Percentiles rank a stretch among this genome's conserved stretches.
Evolutionary conservation across 345 rosid genomes (phyloP).

Genomic region (Dovyalis caffra): DNA sequence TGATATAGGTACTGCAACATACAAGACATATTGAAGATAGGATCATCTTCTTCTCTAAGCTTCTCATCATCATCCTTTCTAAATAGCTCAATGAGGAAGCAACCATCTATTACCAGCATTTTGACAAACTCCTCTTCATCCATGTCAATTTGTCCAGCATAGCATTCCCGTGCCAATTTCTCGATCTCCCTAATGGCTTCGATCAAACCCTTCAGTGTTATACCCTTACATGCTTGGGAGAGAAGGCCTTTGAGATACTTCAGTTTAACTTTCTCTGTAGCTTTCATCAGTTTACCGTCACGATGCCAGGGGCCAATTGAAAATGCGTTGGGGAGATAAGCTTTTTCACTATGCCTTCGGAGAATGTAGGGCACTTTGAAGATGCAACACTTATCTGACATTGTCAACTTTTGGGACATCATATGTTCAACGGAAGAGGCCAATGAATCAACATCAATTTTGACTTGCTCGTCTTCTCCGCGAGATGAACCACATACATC

Average conservation of each 20-base stretch:
- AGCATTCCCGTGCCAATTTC: slow-evolving; percentile 18
- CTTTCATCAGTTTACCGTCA: neutral
- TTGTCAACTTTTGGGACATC: slow-evolving; percentile 1
- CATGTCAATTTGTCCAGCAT: slow-evolving; percentile 5
- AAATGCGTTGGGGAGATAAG: slow-evolving; percentile 29
- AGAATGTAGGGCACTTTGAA: slow-evolving; percentile 28
- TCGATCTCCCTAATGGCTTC: neutral
- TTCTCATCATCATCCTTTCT: slow-evolving; percentile 9
- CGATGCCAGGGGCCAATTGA: slow-evolving; percentile 33
- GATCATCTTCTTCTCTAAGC: slow-evolving; percentile 15
- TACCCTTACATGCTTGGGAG: neutral
- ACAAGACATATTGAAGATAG: slow-evolving; percentile 30
- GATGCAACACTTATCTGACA: slow-evolving; percentile 19
- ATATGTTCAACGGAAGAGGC: slow-evolving; percentile 4
- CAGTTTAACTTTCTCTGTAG: slow-evolving; percentile 17
- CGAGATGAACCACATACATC: no score
- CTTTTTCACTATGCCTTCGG: slow-evolving; percentile 13
- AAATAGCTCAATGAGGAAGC: slow-evolving; percentile 30
- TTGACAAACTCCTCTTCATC: neutral
- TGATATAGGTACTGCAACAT: slow-evolving; percentile 26
- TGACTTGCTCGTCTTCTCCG: neutral
- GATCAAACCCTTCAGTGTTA: neutral
- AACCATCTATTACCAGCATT: slow-evolving; percentile 32
- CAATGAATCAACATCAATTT: slow-evolving; percentile 4
- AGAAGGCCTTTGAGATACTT: slow-evolving; percentile 25